phyloP scores from a whole-genome alignment of 2,329 filamentous ascomycete genomes.

The Aotearoamyces nothofagi region DNA sequence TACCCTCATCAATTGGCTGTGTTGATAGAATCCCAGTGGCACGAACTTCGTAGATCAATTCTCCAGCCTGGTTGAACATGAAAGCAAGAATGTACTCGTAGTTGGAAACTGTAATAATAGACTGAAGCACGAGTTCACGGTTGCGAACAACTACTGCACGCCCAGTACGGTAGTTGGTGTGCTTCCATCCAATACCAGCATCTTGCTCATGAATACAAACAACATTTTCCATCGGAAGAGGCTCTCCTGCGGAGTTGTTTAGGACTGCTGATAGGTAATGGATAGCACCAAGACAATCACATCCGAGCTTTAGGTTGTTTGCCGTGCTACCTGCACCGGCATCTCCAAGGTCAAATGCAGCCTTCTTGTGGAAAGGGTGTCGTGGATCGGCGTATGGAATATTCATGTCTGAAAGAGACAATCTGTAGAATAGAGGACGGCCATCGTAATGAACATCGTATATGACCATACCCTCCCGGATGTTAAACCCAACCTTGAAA shows the following conservation, averaged over 20 bases:
- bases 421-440: conserved; percentile 50
- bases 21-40: conserved; percentile 55
- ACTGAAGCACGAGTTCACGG: conserved; percentile 51
- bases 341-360: conserved; percentile 56
- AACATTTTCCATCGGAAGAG: conserved; percentile 45
- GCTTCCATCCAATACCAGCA: conserved; percentile 51
- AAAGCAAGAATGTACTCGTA: conserved; percentile 63
- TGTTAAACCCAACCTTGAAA: conserved; percentile 45
- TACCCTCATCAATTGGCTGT: conserved; percentile 48
- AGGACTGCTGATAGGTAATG: conserved; percentile 48
- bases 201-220: conserved; percentile 60
- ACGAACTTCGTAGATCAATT: conserved; percentile 50
- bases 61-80: conserved; percentile 56
- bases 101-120: conserved; percentile 57
- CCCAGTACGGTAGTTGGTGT: conserved; percentile 52
- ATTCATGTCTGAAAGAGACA: conserved; percentile 49
- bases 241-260: conserved; percentile 41
- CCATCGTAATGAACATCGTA: conserved; percentile 50
- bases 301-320: conserved; percentile 54
- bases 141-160: conserved; percentile 47
- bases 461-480: conserved; percentile 49
- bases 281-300: conserved; percentile 56
- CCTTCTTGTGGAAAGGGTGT: conserved; percentile 53
- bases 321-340: conserved; percentile 50
- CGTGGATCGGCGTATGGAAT: conserved; percentile 48